These are phyloP conservation scores for Claviceps cyperi DNA, from an alignment of 2,329 filamentous ascomycete species.

Conservation along the genomic window DNA sequence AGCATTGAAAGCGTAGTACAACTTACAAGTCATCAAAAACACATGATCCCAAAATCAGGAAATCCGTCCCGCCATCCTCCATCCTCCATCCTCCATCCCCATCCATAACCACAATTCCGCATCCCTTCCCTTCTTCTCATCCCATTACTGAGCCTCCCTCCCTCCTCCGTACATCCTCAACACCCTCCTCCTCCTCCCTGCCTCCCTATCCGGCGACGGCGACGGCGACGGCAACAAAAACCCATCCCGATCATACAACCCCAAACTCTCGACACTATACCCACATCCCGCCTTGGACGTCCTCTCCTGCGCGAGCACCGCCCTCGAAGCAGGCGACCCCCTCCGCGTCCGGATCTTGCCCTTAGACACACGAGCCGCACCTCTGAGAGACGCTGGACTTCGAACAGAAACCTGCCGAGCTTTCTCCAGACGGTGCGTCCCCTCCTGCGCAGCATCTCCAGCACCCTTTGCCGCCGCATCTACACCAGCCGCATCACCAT, in stretches of 20 bases:
- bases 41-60: too few species aligned
- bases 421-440: conserved; percentile 7
- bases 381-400: background rate
- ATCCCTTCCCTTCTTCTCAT: too few species aligned
- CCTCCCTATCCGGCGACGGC: conserved; percentile 25
- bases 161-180: background rate
- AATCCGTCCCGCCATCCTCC: too few species aligned
- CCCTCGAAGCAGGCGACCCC: conserved; percentile 3
- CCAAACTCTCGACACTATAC: conserved; percentile 24
- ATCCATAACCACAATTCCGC: too few species aligned
- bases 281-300: conserved; percentile 6
- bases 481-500: too few species aligned
- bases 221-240: conserved; percentile 28
- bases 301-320: conserved; percentile 13
- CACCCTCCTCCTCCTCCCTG: background rate
- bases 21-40: too few species aligned
- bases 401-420: background rate
- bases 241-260: conserved; percentile 31
- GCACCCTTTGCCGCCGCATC: too few species aligned
- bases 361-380: background rate
- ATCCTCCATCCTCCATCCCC: too few species aligned
- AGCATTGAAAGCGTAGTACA: too few species aligned
- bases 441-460: conserved; percentile 5
- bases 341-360: background rate
- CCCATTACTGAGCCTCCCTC: too few species aligned